These are phyloP conservation scores for Aurinia saxatilis DNA, from an alignment of 345 rosid species.

Conservation along the genomic window DNA sequence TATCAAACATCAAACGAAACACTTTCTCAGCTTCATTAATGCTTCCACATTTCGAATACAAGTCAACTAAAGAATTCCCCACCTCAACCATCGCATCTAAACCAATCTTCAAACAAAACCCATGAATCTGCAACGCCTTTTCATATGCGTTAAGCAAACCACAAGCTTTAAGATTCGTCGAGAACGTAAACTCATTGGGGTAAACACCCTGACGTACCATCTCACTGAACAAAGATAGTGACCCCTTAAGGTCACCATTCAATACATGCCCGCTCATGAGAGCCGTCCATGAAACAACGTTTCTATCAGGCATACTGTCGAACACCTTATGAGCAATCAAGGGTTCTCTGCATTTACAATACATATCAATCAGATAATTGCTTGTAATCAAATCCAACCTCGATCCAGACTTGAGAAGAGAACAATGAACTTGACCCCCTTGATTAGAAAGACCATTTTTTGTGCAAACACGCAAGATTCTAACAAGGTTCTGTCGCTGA, in stretches of 20 bases:
- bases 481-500: slow-evolving; percentile 46
- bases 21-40: slow-evolving; percentile 47
- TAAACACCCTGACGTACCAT: slow-evolving; percentile 39
- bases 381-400: slow-evolving; percentile 35
- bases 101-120: slow-evolving; percentile 48
- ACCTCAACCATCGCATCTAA: slow-evolving; percentile 50
- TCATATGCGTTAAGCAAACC: slow-evolving; percentile 37
- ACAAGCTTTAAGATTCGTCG: slow-evolving; percentile 65
- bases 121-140: slow-evolving; percentile 63
- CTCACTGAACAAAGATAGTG: slow-evolving; percentile 37
- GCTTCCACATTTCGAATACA: slow-evolving; percentile 74
- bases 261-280: slow-evolving; percentile 67
- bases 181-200: slow-evolving; percentile 80
- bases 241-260: slow-evolving; percentile 34
- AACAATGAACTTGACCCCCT: slow-evolving; percentile 61
- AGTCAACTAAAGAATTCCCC: slow-evolving; percentile 64
- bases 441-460: slow-evolving; percentile 37
- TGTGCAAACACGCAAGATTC: slow-evolving; percentile 43
- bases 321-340: slow-evolving; percentile 46
- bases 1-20: slow-evolving; percentile 40
- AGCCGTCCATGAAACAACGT: slow-evolving; percentile 79
- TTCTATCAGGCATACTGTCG: slow-evolving; percentile 57
- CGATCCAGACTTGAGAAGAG: slow-evolving; percentile 34
- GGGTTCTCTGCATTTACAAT: slow-evolving; percentile 50
- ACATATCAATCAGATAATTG: slow-evolving; percentile 56